Evolutionary conservation across 768 basidiomycete species (phyloP), one percentile per base, ranked within the genome.

Genomic region (Lentinula sp.): DNA sequence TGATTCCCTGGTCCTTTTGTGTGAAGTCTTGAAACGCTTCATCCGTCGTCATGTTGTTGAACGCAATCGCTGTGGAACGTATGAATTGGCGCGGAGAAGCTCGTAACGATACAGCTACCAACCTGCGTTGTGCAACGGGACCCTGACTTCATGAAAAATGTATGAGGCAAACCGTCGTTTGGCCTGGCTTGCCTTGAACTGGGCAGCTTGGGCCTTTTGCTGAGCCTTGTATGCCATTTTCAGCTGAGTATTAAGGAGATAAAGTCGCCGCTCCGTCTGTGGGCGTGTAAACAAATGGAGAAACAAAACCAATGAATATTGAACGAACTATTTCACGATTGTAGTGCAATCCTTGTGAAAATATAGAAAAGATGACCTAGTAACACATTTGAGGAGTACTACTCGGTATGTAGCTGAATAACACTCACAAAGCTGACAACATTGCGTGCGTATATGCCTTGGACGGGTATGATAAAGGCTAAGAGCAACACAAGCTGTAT

Each of bases 51-150:
- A 61, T 39, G 18, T 52, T 61, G 39, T 61, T 43, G 32, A 55
- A 61, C 13, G 42, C 18, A 48, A 43, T 50, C 0, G 37, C 59
- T 61, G 23, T 28, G 18, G 8, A 56, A 41, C 7, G 52, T 36
- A 2, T 56, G 1, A 10, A 37, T 20, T 3, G 6, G 20, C 20
- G 9, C 8, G 37, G 13, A 48, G 28, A 37, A 15, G 7, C 0
- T 13, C 13, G 6, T 39, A 33, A 13, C 42, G 33, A 20, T 12
- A 13, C 39, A 63, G 39, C 9, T 36, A 55, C 62, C 4, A 4
- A 73, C 70, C 66, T 1, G 80, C 80, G 13, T 80, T 80, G 63
- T 82, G 82, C 64, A 83, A 74, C 32, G 81, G 81, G 2, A 83
- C 81, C 37, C 81, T 72, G 50, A 82, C 81, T 62, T 71, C 64